These are phyloP conservation scores for Psilocybe cubensis DNA, from an alignment of 768 basidiomycete genomes.

Conservation along the genomic window DNA sequence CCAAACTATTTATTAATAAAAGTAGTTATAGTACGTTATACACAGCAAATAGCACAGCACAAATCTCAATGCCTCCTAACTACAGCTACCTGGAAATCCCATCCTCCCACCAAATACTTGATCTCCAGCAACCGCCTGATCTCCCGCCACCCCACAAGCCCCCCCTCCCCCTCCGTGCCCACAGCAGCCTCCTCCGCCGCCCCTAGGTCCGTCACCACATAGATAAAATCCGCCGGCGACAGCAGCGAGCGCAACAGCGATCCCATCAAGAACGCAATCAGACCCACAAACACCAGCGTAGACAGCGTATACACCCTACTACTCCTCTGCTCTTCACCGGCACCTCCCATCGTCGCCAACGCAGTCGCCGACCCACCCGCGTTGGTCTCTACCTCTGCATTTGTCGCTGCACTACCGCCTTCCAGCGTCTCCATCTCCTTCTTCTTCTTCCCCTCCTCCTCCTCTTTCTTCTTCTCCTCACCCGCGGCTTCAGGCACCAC, in stretches of 20 bases:
- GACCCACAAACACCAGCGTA: conserved; percentile 73
- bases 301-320: conserved; percentile 40
- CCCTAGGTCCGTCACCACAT: conserved; percentile 64
- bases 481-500: background rate
- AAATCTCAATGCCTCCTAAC: conserved; percentile 66
- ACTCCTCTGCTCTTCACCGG: background rate
- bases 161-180: conserved; percentile 46
- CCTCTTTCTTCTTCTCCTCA: too few species aligned
- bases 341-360: background rate
- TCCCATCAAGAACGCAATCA: conserved; percentile 92
- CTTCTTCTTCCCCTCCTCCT: too few species aligned
- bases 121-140: conserved; percentile 81
- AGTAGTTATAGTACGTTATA: conserved; percentile 4
- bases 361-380: background rate
- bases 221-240: conserved; percentile 90
- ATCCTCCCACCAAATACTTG: conserved; percentile 80
- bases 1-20: background rate
- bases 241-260: conserved; percentile 87
- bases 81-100: conserved; percentile 88
- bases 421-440: background rate
- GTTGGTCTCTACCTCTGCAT: background rate
- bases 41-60: too few species aligned
- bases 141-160: conserved; percentile 75
- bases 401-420: background rate
- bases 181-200: conserved; percentile 58